These are phyloP conservation scores for Artomyces pyxidatus DNA, from an alignment of 768 basidiomycete species.

Conservation along the genomic window DNA sequence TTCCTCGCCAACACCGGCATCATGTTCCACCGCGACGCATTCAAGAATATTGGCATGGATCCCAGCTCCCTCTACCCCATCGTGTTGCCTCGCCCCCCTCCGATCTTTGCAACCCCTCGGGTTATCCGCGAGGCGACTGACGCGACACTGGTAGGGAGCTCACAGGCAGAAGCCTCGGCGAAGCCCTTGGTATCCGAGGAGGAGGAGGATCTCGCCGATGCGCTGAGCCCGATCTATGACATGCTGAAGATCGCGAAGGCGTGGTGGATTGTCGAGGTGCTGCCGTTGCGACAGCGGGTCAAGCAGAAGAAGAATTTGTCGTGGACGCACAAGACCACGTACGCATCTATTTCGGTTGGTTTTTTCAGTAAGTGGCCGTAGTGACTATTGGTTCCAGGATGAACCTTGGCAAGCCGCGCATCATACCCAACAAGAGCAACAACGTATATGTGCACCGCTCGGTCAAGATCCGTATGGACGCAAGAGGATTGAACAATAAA, in stretches of 20 bases:
- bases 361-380: too few species aligned
- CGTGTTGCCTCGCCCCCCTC: constrained; percentile 16
- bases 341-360: too few species aligned
- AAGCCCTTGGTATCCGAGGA: constrained; percentile 37
- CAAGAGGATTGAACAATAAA: constrained; percentile 17
- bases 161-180: constrained; percentile 11
- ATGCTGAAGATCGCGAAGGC: constrained; percentile 36
- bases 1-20: constrained; percentile 39
- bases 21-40: constrained; percentile 27
- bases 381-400: neutral
- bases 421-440: neutral
- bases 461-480: constrained; percentile 6
- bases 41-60: constrained; percentile 23
- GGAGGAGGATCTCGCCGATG: constrained; percentile 56
- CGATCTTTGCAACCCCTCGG: neutral
- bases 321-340: neutral
- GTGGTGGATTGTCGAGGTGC: constrained; percentile 65
- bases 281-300: constrained; percentile 18
- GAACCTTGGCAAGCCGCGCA: neutral
- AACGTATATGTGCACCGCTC: constrained; percentile 2
- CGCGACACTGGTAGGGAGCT: constrained; percentile 11
- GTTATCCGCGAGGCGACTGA: constrained; percentile 4
- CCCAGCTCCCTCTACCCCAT: constrained; percentile 21
- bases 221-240: constrained; percentile 44
- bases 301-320: neutral